A percentile compares a stretch with the other conserved stretches of the same genome.
These are phyloP conservation scores for Hygrophorus russula DNA, from an alignment of 768 basidiomycete species.

Conservation along the genomic window DNA sequence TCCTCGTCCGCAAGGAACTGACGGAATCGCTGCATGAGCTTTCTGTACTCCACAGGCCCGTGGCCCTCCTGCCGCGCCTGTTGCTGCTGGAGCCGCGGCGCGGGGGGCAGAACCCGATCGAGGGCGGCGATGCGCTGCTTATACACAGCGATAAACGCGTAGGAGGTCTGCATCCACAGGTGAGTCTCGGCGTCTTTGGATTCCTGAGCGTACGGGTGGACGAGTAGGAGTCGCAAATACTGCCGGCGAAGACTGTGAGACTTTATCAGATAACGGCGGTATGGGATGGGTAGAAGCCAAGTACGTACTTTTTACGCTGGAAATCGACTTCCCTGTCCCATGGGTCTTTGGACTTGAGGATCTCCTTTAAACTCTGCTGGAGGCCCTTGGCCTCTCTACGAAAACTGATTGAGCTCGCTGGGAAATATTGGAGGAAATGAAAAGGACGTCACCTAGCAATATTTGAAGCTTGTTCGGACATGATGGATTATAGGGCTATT, in stretches of 20 bases:
- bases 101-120: constrained; percentile 42
- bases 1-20: constrained; percentile 87
- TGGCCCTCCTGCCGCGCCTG: constrained; percentile 24
- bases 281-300: constrained; percentile 6
- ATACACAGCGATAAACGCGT: constrained; percentile 74
- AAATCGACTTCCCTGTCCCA: constrained; percentile 84
- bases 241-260: constrained; percentile 51
- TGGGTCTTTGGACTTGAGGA: constrained; percentile 62
- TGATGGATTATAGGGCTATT: background rate
- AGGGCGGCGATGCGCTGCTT: constrained; percentile 62
- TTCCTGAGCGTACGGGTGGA: constrained; percentile 59
- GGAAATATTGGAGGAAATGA: background rate
- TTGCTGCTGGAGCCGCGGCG: constrained; percentile 25
- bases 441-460: constrained; percentile 4
- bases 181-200: constrained; percentile 73
- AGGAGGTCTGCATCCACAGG: constrained; percentile 90
- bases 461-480: constrained; percentile 5
- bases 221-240: constrained; percentile 57
- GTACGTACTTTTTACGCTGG: constrained; percentile 71
- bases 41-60: constrained; percentile 74
- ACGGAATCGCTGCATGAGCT: constrained; percentile 77
- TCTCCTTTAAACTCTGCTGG: constrained; percentile 64
- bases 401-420: constrained; percentile 5
- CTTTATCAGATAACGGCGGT: constrained; percentile 8
- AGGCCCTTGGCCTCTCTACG: constrained; percentile 69